Conservation (phyloP, 2,329 filamentous ascomycete species). For the Phyllosticta citrichinensis region DNA sequence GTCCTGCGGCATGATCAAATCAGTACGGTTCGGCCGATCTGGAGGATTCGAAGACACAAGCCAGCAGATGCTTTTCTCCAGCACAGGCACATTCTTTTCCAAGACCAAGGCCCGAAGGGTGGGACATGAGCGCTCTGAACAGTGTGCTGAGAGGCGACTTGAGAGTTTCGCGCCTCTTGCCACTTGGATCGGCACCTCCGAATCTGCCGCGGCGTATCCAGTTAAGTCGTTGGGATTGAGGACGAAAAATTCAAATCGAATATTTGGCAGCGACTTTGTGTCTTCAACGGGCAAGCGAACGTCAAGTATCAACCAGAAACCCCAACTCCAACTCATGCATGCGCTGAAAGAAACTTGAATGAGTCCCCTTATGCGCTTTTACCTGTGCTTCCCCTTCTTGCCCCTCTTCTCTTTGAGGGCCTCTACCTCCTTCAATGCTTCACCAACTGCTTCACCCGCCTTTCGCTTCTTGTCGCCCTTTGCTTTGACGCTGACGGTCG, state of each 20-base stretch:
- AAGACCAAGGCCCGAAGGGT: background rate
- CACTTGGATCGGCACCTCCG: background rate
- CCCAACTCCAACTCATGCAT: slow-evolving; percentile 22
- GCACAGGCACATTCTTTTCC: background rate
- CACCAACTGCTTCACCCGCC: slow-evolving; percentile 45
- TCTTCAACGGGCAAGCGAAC: background rate
- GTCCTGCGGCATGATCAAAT: background rate
- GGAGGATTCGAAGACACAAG: background rate
- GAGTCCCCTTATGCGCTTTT: background rate
- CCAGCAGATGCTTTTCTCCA: background rate
- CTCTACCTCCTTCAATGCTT: slow-evolving; percentile 32
- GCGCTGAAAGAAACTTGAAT: slow-evolving; percentile 14
- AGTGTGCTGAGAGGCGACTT: background rate
- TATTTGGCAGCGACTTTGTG: background rate
- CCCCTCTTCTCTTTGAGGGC: slow-evolving; percentile 24
- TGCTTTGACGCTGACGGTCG: slow-evolving; percentile 74
- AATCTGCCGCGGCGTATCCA: background rate
- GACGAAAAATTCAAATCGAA: background rate
- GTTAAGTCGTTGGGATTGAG: background rate
- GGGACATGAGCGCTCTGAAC: background rate
- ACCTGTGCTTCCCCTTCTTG: slow-evolving; percentile 12
- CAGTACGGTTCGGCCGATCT: background rate
- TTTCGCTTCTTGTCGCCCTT: slow-evolving; percentile 56
- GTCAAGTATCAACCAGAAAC: background rate
- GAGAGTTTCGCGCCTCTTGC: background rate